These are phyloP conservation scores for Trichoderma sp. DNA, from an alignment of 2,329 filamentous ascomycete genomes.

Conservation along the genomic window DNA sequence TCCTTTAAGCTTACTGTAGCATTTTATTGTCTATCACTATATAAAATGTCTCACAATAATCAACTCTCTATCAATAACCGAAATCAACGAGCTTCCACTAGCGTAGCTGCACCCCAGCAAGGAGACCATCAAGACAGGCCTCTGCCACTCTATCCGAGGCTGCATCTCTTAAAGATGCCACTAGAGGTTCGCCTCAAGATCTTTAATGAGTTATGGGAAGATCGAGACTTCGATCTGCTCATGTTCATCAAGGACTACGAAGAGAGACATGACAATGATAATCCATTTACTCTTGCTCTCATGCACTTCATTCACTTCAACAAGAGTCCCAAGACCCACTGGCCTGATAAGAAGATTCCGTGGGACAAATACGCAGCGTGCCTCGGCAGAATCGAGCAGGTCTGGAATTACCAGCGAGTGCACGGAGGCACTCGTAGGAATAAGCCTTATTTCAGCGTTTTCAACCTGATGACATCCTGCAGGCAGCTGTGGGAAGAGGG, in stretches of 20 bases:
- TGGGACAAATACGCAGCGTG: slow-evolving; percentile 9
- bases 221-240: background rate
- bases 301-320: slow-evolving; percentile 3
- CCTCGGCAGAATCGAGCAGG: background rate
- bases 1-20: background rate
- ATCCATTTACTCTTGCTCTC: background rate
- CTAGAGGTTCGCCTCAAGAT: slow-evolving; percentile 11
- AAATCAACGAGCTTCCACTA: background rate
- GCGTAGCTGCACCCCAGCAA: background rate
- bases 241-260: slow-evolving; percentile 9
- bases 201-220: background rate
- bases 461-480: slow-evolving; percentile 4
- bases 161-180: background rate
- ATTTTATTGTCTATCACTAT: background rate
- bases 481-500: slow-evolving; percentile 9
- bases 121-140: background rate
- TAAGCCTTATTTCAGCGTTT: background rate
- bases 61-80: background rate
- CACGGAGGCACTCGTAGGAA: background rate
- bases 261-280: background rate
- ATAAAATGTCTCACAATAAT: background rate
- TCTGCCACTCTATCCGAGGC: background rate
- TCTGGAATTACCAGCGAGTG: background rate
- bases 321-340: background rate
- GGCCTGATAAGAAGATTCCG: background rate